These are phyloP conservation scores for Stephanodiscus triporus DNA, from an alignment of 108 stramenopile genomes.

Conservation along the genomic window DNA sequence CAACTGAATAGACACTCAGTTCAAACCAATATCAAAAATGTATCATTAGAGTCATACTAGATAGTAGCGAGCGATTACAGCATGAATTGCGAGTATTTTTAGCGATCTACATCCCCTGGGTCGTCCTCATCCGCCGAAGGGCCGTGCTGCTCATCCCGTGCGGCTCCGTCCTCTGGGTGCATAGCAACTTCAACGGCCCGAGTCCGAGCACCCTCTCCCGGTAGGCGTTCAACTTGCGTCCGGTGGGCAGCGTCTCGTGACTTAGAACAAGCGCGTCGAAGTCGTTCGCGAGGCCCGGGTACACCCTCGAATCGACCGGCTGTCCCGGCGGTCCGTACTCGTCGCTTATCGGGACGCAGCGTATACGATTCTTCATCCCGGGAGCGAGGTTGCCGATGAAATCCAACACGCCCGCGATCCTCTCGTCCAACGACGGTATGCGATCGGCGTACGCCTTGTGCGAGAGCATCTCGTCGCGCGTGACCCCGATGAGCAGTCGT, in stretches of 20 bases:
- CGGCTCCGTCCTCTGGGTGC: conserved; percentile 86
- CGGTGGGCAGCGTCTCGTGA: conserved; percentile 84
- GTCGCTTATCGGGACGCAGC: conserved; percentile 73
- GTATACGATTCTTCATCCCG: conserved; percentile 84
- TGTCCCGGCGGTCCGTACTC: conserved; percentile 82
- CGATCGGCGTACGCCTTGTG: conserved; percentile 70
- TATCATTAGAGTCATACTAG: background rate
- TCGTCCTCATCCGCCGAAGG: conserved; percentile 56
- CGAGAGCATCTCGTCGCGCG: conserved; percentile 81
- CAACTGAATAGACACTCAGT: background rate
- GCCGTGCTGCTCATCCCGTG: conserved; percentile 90
- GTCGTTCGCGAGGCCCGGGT: conserved; percentile 45
- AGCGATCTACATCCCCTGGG: too few relatives aligned
- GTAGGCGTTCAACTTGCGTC: conserved; percentile 71
- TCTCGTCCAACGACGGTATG: conserved; percentile 64
- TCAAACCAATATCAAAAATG: background rate
- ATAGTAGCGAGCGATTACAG: background rate
- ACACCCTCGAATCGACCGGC: conserved; percentile 25
- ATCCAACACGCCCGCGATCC: conserved; percentile 67
- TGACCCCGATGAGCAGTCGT: conserved; percentile 76
- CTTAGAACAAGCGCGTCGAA: conserved; percentile 85
- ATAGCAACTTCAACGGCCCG: conserved; percentile 72
- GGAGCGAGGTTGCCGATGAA: conserved; percentile 83
- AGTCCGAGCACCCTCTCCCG: conserved; percentile 61
- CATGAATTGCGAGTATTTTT: background rate